These are phyloP conservation scores for Irpex sp. DNA, from an alignment of 1,284 basidiomycete genomes.

Conservation along the genomic window DNA sequence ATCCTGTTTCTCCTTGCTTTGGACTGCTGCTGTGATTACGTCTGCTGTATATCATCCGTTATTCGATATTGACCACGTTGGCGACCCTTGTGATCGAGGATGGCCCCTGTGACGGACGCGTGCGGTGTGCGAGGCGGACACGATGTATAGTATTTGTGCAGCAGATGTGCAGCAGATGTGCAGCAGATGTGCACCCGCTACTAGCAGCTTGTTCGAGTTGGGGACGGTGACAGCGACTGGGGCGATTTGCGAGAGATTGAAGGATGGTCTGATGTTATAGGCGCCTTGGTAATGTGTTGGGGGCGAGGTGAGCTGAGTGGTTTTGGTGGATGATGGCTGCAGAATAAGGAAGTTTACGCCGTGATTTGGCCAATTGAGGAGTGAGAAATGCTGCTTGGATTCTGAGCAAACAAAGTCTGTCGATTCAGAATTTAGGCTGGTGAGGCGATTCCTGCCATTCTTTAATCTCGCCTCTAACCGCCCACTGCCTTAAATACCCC, in stretches of 20 bases:
- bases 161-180: no score
- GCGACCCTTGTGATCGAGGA: neutral
- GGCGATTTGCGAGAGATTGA: neutral
- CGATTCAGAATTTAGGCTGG: conserved; percentile 13
- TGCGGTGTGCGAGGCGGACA: neutral
- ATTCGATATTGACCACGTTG: neutral
- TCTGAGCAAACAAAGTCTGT: neutral
- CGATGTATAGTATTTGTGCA: neutral
- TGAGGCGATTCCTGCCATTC: conserved; percentile 12
- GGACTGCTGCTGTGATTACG: conserved; percentile 7
- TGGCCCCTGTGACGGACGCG: neutral
- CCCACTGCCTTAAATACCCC: conserved; percentile 15
- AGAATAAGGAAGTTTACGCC: conserved; percentile 9
- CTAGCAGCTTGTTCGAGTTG: no score
- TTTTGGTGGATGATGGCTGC: neutral
- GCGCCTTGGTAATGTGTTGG: neutral
- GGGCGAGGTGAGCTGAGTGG: neutral
- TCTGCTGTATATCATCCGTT: conserved; percentile 10
- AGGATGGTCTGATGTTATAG: neutral
- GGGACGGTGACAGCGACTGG: neutral
- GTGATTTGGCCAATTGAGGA: neutral
- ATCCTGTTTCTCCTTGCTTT: neutral
- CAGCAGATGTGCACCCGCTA: no score
- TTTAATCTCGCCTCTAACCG: conserved; percentile 2
- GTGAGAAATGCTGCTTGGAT: neutral